Evolutionary conservation across 2,329 filamentous ascomycete species (phyloP).

Genomic region (Penicillium freii): DNA sequence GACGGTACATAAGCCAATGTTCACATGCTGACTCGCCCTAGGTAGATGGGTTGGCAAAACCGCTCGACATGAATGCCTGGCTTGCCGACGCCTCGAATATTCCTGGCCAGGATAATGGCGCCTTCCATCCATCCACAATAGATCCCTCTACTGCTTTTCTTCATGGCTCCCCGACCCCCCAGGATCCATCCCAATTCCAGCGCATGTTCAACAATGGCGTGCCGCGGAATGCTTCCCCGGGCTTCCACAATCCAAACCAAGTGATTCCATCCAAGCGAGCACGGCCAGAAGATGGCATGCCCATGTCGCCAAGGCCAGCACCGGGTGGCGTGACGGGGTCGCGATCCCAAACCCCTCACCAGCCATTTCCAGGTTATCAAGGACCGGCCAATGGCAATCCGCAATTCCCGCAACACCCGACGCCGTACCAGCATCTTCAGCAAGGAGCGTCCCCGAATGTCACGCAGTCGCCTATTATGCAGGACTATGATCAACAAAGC

Average conservation of each 20-base stretch:
- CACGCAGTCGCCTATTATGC: slow-evolving; percentile 90
- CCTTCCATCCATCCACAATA: slow-evolving; percentile 46
- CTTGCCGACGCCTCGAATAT: slow-evolving; percentile 49
- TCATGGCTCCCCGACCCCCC: slow-evolving; percentile 45
- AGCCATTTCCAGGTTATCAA: slow-evolving; percentile 70
- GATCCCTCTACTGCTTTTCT: slow-evolving; percentile 51
- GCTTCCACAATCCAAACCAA: slow-evolving; percentile 73
- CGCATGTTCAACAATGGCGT: slow-evolving; percentile 73
- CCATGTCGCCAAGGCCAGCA: slow-evolving; percentile 75
- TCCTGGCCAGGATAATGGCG: slow-evolving; percentile 50
- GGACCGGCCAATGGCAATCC: slow-evolving; percentile 61
- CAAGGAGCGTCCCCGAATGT: slow-evolving; percentile 77
- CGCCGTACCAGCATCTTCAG: slow-evolving; percentile 77
- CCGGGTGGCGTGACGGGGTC: slow-evolving; percentile 73
- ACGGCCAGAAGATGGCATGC: slow-evolving; percentile 79
- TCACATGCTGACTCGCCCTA: slow-evolving; percentile 18
- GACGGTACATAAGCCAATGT: slow-evolving; percentile 17
- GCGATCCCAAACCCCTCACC: slow-evolving; percentile 88
- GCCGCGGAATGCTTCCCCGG: slow-evolving; percentile 78
- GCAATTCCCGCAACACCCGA: slow-evolving; percentile 60
- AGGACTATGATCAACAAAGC: slow-evolving; percentile 63
- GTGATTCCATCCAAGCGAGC: slow-evolving; percentile 88
- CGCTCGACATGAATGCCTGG: slow-evolving; percentile 54
- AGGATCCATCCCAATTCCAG: slow-evolving; percentile 55
- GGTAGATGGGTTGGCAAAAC: slow-evolving; percentile 49